Evolutionary conservation across 2,329 filamentous ascomycete species (phyloP).

Genomic region (Colletotrichum costaricense): DNA sequence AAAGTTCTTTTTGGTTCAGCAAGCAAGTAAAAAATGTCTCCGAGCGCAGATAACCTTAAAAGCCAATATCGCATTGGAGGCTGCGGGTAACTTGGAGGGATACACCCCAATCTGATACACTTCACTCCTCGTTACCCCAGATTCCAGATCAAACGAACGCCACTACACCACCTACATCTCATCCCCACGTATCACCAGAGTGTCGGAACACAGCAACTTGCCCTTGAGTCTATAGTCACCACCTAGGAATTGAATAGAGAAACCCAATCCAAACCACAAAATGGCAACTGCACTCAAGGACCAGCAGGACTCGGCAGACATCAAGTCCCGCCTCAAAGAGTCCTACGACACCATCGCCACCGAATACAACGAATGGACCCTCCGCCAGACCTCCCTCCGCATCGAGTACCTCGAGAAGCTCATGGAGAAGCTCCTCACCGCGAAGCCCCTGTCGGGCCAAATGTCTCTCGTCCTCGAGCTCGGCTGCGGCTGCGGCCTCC

Average conservation of each 20-base stretch:
- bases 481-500: slow-evolving; percentile 54
- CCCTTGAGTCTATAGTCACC: not conserved
- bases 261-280: not conserved
- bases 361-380: slow-evolving; percentile 54
- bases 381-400: slow-evolving; percentile 44
- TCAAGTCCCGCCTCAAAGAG: slow-evolving; percentile 51
- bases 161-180: not conserved
- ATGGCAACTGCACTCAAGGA: slow-evolving; percentile 14
- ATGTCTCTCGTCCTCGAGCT: slow-evolving; percentile 50
- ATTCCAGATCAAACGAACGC: not conserved
- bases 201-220: not conserved
- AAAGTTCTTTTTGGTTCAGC: not conserved
- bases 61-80: not conserved
- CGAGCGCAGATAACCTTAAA: not conserved
- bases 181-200: not conserved
- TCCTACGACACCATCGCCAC: slow-evolving; percentile 54
- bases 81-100: not conserved
- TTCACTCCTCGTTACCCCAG: not conserved
- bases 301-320: slow-evolving; percentile 33
- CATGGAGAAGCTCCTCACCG: slow-evolving; percentile 39
- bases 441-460: slow-evolving; percentile 18
- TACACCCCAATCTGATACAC: not conserved
- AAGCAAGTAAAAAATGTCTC: not conserved
- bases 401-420: slow-evolving; percentile 48
- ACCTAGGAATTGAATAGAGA: too few relatives aligned